phyloP scores from a whole-genome alignment of 305 asterid genomes.

The Fraxinus floribunda region DNA sequence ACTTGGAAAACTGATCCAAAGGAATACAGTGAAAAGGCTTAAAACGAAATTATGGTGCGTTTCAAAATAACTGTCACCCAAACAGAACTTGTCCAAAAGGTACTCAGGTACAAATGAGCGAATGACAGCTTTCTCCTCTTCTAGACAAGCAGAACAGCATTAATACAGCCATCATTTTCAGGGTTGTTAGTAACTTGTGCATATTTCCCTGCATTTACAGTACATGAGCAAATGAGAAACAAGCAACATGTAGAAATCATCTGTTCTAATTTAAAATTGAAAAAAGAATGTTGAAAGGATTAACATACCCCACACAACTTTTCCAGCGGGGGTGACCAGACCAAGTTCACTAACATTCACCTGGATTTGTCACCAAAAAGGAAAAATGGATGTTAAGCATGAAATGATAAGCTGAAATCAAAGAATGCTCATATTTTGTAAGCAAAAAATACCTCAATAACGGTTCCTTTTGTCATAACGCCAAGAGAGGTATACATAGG shows the following conservation, averaged over 20 bases:
- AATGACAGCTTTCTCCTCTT: neutral
- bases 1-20: neutral
- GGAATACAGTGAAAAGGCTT: slow-evolving; percentile 1
- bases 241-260: neutral
- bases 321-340: slow-evolving; percentile 96
- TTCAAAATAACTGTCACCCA: neutral
- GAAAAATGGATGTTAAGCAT: slow-evolving; percentile 13
- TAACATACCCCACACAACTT: slow-evolving; percentile 91
- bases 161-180: slow-evolving; percentile 93
- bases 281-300: neutral
- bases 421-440: neutral
- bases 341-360: slow-evolving; percentile 96
- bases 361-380: slow-evolving; percentile 39
- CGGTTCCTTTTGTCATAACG: slow-evolving; percentile 84
- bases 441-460: slow-evolving; percentile 68
- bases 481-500: slow-evolving; percentile 96
- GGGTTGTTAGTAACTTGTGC: slow-evolving; percentile 97
- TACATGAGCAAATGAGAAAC: slow-evolving; percentile 10
- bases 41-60: slow-evolving; percentile 3
- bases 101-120: neutral
- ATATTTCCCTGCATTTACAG: slow-evolving; percentile 69
- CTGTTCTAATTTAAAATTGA: neutral
- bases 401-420: neutral
- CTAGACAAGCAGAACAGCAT: slow-evolving; percentile 85
- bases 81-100: slow-evolving; percentile 13